Percentiles rank a stretch among this genome's conserved stretches.
phyloP scores from a whole-genome alignment of 2,329 filamentous ascomycete genomes.

The Dothidotthia symphoricarpi region DNA sequence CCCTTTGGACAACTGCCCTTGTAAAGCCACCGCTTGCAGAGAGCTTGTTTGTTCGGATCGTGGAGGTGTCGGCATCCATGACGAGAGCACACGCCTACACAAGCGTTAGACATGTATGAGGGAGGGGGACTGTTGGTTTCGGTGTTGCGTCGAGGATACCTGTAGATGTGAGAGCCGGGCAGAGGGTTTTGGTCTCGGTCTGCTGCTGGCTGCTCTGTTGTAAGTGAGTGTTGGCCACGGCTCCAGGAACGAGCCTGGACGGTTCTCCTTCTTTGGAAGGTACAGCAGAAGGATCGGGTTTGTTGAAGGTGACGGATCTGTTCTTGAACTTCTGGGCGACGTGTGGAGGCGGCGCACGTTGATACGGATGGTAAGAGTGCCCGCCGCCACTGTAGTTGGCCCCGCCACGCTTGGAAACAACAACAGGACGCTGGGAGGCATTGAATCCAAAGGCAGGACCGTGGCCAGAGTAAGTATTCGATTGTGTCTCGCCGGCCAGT shows the following conservation, averaged over 20 bases:
- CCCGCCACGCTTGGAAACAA: conserved; percentile 8
- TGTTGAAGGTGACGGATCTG: conserved; percentile 13
- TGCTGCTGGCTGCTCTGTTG: conserved; percentile 9
- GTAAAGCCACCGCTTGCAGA: conserved; percentile 83
- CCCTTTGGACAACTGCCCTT: conserved; percentile 76
- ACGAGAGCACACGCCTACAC: conserved; percentile 76
- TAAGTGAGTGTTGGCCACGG: conserved; percentile 1
- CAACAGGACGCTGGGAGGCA: too few species aligned
- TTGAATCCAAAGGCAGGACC: background rate
- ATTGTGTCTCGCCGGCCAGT: conserved; percentile 2
- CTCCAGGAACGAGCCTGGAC: conserved; percentile 1
- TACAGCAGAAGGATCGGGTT: conserved; percentile 5
- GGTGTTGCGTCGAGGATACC: conserved; percentile 25
- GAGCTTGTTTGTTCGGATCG: conserved; percentile 80
- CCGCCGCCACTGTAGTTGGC: conserved; percentile 8
- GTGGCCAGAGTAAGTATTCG: conserved; percentile 6
- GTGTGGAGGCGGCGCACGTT: conserved; percentile 9
- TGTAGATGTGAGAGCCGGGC: conserved; percentile 32
- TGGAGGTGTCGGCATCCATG: conserved; percentile 77
- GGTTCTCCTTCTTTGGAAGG: conserved; percentile 2
- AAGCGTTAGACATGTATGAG: conserved; percentile 15
- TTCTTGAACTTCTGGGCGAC: conserved; percentile 11
- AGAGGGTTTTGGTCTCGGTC: conserved; percentile 16
- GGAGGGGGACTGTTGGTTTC: conserved; percentile 3
- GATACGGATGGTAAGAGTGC: conserved; percentile 23